Evolutionary conservation across 2,329 filamentous ascomycete genomes (phyloP).

Genomic region (Pestalotiopsis sp.): DNA sequence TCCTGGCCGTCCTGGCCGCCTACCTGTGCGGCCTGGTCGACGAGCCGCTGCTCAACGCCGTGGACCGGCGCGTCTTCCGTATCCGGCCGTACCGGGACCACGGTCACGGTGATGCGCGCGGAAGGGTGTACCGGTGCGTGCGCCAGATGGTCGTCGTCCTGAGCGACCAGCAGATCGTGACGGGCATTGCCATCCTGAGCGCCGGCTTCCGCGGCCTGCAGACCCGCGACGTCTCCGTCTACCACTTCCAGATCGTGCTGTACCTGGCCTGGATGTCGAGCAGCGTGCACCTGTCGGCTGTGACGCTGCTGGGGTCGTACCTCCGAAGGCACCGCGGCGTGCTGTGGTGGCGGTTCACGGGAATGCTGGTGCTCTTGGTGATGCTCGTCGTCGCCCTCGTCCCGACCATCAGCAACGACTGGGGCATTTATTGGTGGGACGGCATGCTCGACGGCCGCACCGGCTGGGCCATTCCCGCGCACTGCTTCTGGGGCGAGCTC

Average conservation of each 20-base stretch:
- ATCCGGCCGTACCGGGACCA: background rate
- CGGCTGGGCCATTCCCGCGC: slow-evolving; percentile 12
- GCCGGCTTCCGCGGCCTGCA: slow-evolving; percentile 10
- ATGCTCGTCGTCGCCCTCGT: slow-evolving; percentile 13
- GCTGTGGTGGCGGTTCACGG: slow-evolving; percentile 5
- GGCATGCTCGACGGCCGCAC: slow-evolving; percentile 3
- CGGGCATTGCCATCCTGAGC: slow-evolving; percentile 13
- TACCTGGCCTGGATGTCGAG: slow-evolving; percentile 16
- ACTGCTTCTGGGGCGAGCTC: slow-evolving; percentile 12
- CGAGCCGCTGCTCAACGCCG: background rate
- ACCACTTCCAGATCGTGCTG: slow-evolving; percentile 13
- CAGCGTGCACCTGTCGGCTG: slow-evolving; percentile 13
- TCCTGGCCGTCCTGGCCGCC: background rate
- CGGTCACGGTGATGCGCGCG: background rate
- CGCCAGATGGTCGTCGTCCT: slow-evolving; percentile 3
- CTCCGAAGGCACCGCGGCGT: background rate
- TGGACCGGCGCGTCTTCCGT: slow-evolving; percentile 6
- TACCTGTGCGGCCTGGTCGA: slow-evolving; percentile 10
- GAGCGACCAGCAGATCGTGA: slow-evolving; percentile 14
- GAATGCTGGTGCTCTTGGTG: slow-evolving; percentile 9
- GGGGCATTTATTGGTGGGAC: slow-evolving; percentile 13
- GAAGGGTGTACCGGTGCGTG: background rate
- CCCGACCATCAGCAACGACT: slow-evolving; percentile 7
- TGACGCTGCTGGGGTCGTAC: slow-evolving; percentile 5
- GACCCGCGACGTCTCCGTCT: slow-evolving; percentile 1